Conservation (phyloP, 176 grass and related monocot genomes). For the Lolium perenne region DNA sequence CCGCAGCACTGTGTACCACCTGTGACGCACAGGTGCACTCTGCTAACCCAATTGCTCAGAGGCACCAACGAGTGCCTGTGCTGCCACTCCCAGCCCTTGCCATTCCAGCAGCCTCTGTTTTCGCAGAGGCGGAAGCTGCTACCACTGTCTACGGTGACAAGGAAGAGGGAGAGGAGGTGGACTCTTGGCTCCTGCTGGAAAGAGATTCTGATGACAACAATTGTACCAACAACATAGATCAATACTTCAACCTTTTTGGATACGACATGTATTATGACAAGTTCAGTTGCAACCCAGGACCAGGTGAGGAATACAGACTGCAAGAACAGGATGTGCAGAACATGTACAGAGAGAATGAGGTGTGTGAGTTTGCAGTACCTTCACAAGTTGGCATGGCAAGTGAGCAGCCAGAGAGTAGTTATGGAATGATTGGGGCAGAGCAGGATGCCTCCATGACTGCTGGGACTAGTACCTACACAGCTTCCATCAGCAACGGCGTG, state of each 20-base stretch:
- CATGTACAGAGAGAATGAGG: slow-evolving; percentile 45
- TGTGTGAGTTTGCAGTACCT: slow-evolving; percentile 54
- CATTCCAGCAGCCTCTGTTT: slow-evolving; percentile 38
- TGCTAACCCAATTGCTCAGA: slow-evolving; percentile 65
- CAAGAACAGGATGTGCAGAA: slow-evolving; percentile 54
- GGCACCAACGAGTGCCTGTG: slow-evolving; percentile 66
- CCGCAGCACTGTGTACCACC: slow-evolving; percentile 51
- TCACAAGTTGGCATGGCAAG: slow-evolving; percentile 41
- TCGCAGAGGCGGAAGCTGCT: not conserved
- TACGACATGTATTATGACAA: slow-evolving; percentile 63
- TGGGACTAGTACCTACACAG: slow-evolving; percentile 53
- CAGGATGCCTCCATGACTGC: slow-evolving; percentile 43
- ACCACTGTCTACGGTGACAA: not conserved
- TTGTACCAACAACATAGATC: slow-evolving; percentile 37
- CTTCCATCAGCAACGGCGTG: slow-evolving; percentile 62
- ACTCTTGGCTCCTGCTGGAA: slow-evolving; percentile 56
- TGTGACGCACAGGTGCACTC: slow-evolving; percentile 81
- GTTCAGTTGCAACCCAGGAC: slow-evolving; percentile 27
- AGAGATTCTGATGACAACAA: slow-evolving; percentile 17
- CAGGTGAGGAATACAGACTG: slow-evolving; percentile 30
- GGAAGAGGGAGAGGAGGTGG: slow-evolving; percentile 47
- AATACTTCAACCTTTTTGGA: slow-evolving; percentile 60
- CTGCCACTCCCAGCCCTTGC: slow-evolving; percentile 46
- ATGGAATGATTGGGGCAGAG: slow-evolving; percentile 45
- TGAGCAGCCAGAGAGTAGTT: slow-evolving; percentile 41